Base-by-base conservation (phyloP, 495 filamentous ascomycete species). In the Penicillium crystallinum region DNA sequence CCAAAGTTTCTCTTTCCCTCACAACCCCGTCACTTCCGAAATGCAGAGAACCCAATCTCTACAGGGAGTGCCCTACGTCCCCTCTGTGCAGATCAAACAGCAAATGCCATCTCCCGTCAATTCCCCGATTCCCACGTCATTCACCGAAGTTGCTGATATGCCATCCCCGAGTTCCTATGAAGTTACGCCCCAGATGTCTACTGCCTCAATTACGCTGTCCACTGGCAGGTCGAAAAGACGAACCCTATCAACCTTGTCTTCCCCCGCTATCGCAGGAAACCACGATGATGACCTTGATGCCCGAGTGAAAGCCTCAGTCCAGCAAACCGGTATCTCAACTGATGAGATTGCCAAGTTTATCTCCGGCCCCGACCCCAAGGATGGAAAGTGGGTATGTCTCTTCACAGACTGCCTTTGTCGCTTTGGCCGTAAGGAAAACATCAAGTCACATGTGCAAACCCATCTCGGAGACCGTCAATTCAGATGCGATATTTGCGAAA, bases 391-490 rank as follows among this genome's bases (percentile, higher is more conserved):
- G 89, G 75, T 87, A 2, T 98, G 93, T 66, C 69, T 87, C 5
- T 96, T 81, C 60, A 82, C 86, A 3, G 82, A 82, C 11, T 98
- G 93, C 73, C 75, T 79, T 34, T 91, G 93, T 57, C 79, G 81
- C 12, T 98, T 97, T 63, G 89, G 89, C 11, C 81, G 93, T 42
- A 93, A 95, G 65, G 93, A 98, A 70, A 98, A 98, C 68, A 95
- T 96, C 74, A 95, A 92, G 62, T 92, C 90, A 8, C 93, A 98
- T 66, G 88, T 98, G 37, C 93, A 98, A 68, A 97, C 93, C 1
- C 93, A 98, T 63, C 84, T 98, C 48, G 91, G 91, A 55, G 95
- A 97, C 57, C 81, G 95, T 25, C 95, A 96, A 63, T 98, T 85
- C 71, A 82, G 84, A 61, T 98, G 93, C 65, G 86, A 88, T 43